Evolutionary conservation across 331 rosid species (phyloP), one percentile per base, ranked within the genome.

Genomic region (Dryas integrifolia): DNA sequence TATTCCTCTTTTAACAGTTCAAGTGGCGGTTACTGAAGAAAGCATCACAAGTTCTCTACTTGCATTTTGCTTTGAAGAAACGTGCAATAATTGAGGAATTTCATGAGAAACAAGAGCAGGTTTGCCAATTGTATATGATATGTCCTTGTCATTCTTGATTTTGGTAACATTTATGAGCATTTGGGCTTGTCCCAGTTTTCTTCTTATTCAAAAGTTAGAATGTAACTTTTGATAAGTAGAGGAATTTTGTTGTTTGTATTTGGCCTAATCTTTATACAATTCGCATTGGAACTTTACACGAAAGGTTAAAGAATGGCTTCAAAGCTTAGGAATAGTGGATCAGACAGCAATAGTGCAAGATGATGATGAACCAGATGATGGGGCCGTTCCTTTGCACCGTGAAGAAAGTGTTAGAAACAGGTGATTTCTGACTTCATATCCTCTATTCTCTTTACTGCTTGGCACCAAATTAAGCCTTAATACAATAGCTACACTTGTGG

Each of bases 271-370:
- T 53, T 44, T 14, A 3, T 30, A 0, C 35, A 46, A 46, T n/a
- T 58, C 43, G 4, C 7, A 9, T 38, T 26, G 5, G 30, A 83
- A 67, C 24, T 69, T 40, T 59, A 18, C 72, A 7, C 9, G 59
- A 40, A 77, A 93, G 97, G 88, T 89, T 46, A 93, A 85, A 89
- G 98, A 93, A 79, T 93, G 98, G 97, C 97, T 93, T 57, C 97
- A 91, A n/a, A 87, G 88, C 80, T 70, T 87, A 63, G 97, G 98
- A 72, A 84, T 93, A 63, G 85, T 63, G 15, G 97, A 93, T 65
- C 97, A 89, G 18, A 82, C 85, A 1, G 84, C 87, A 30, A 90
- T 88, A 46, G 87, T 81, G 52, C 96, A 87, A 49, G 94, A 93
- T 65, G 94, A 81, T 62, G 97, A 93, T 57, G 97, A 91, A 40